Percentiles rank a stretch among this genome's conserved stretches.
These are phyloP conservation scores for Cubamyces sp. DNA, from an alignment of 768 basidiomycete genomes.

Conservation along the genomic window DNA sequence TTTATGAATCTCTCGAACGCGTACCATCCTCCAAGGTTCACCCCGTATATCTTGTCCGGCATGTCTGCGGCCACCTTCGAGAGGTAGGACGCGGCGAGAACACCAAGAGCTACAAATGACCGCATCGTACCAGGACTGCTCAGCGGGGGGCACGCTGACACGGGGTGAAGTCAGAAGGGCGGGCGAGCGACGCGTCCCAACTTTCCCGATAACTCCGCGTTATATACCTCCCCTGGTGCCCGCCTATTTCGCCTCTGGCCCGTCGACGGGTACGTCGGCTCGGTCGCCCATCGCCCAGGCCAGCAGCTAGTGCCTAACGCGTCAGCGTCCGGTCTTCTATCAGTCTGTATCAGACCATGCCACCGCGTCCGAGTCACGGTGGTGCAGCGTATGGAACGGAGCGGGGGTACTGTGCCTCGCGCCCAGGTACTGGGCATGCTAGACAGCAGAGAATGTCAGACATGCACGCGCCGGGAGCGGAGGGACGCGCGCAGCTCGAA, in stretches of 20 bases:
- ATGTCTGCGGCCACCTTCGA: conserved; percentile 11
- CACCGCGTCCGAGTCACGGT: no score
- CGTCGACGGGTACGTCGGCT: conserved; percentile 1
- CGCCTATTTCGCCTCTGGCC: neutral
- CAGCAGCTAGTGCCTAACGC: conserved; percentile 8
- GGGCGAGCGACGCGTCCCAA: neutral
- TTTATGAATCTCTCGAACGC: conserved; percentile 16
- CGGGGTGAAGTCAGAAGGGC: neutral
- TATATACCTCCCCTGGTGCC: neutral
- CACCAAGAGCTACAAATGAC: neutral
- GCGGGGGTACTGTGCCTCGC: conserved; percentile 1
- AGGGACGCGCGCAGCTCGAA: no score
- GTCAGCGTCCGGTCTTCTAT: conserved; percentile 16
- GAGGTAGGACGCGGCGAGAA: conserved; percentile 1
- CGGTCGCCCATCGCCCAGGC: neutral
- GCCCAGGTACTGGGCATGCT: neutral
- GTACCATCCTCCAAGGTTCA: conserved; percentile 71
- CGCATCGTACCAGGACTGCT: neutral
- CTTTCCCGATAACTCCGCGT: neutral
- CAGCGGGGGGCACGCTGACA: neutral
- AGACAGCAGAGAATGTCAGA: neutral
- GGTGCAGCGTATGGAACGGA: conserved; percentile 10
- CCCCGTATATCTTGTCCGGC: conserved; percentile 63
- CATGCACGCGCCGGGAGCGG: no score
- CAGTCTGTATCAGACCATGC: conserved; percentile 16